Percentiles rank a stretch among this genome's conserved stretches.
phyloP scores from a whole-genome alignment of 1,139 yeast genomes.

The Protomyces pachydermus region DNA sequence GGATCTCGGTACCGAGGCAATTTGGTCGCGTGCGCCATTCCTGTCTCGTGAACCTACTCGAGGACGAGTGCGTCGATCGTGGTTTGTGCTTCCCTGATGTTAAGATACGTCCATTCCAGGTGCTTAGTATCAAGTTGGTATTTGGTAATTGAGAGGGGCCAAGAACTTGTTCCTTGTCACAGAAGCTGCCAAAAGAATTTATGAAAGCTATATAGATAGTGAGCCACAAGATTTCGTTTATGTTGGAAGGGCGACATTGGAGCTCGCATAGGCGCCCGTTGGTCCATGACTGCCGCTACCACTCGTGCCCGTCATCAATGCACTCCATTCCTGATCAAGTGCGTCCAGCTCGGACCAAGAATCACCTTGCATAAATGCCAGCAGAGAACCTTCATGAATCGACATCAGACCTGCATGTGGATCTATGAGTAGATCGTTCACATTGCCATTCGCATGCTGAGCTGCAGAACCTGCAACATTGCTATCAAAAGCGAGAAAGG shows the following conservation, averaged over 20 bases:
- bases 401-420: conserved; percentile 1
- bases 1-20: neutral
- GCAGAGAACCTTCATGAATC: conserved; percentile 20
- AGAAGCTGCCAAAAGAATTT: too few relatives aligned
- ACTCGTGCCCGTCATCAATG: neutral
- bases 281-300: neutral
- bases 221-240: neutral
- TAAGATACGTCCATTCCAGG: neutral
- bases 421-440: neutral
- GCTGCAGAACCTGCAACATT: neutral
- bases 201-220: too few relatives aligned
- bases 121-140: neutral
- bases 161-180: too few relatives aligned
- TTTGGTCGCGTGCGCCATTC: neutral
- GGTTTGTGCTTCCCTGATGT: neutral
- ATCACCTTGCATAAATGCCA: conserved; percentile 25
- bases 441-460: neutral
- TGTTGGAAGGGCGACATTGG: neutral
- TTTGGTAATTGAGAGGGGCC: neutral
- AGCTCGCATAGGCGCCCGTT: neutral
- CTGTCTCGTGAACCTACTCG: neutral
- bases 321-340: neutral
- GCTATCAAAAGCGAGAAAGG: neutral
- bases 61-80: neutral
- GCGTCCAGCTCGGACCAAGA: conserved; percentile 1